A percentile compares a stretch with the other conserved stretches of the same genome.
phyloP scores from a whole-genome alignment of 2,329 filamentous ascomycete species.

The Didymella arachidicola region DNA sequence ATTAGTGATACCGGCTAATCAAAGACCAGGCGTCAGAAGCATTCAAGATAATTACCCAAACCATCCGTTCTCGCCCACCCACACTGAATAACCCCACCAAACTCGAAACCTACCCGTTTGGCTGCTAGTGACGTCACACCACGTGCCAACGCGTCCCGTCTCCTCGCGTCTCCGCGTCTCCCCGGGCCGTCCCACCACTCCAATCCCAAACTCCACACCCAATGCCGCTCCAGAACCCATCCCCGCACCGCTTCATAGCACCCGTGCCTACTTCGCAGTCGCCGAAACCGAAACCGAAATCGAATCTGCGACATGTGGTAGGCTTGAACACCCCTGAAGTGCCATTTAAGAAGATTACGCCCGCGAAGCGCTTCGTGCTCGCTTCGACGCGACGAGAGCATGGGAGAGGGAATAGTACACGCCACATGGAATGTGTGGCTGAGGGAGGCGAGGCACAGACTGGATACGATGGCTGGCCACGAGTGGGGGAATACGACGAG shows the following conservation, averaged over 20 bases:
- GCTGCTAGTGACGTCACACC: neutral
- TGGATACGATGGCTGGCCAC: no score
- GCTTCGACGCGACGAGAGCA: constrained; percentile 21
- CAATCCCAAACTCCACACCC: neutral
- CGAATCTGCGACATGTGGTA: constrained; percentile 4
- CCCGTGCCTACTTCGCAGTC: no score
- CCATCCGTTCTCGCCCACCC: no score
- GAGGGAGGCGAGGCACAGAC: constrained; percentile 5
- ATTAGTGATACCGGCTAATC: no score
- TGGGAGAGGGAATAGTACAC: neutral
- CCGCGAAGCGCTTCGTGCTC: constrained; percentile 46
- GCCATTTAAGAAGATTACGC: constrained; percentile 32
- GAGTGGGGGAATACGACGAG: no score
- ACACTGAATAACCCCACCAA: no score
- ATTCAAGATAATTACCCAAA: no score
- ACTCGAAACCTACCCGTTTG: no score
- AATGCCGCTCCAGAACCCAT: constrained; percentile 17
- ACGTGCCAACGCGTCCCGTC: neutral
- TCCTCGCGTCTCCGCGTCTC: neutral
- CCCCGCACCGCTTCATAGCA: constrained; percentile 21
- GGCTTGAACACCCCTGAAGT: neutral
- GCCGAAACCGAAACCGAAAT: constrained; percentile 5
- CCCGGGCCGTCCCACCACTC: no score
- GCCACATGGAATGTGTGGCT: neutral
- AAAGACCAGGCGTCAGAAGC: no score